Percentiles rank a stretch among this genome's conserved stretches.
Conservation (phyloP, 2,329 filamentous ascomycete species). For the Beauveria scarabaeidicola region DNA sequence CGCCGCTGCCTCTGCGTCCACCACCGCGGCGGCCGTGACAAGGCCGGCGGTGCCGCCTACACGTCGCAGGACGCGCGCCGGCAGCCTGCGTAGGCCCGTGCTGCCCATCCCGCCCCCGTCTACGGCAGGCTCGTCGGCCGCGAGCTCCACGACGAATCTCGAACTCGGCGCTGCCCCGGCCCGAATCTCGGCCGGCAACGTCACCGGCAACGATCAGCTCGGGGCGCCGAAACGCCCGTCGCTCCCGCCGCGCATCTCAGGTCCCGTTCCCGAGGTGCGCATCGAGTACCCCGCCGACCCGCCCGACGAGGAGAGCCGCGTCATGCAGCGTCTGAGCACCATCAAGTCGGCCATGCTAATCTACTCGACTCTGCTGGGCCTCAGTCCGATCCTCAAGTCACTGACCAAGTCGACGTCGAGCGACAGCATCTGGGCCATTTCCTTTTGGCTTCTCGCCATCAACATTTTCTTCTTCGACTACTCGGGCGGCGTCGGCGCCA, state of each 20-base stretch:
- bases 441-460: slow-evolving; percentile 83
- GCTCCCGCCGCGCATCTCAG: not conserved
- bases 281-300: slow-evolving; percentile 17
- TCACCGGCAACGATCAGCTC: not conserved
- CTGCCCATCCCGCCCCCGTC: slow-evolving; percentile 16
- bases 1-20: slow-evolving; percentile 14
- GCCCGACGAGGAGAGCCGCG: slow-evolving; percentile 31
- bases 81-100: slow-evolving; percentile 28
- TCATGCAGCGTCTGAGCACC: slow-evolving; percentile 58
- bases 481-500: slow-evolving; percentile 55
- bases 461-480: slow-evolving; percentile 99
- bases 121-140: slow-evolving; percentile 25
- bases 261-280: not conserved
- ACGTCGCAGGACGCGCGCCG: slow-evolving; percentile 26
- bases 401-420: slow-evolving; percentile 87
- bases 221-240: not conserved
- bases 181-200: not conserved
- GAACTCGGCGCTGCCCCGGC: slow-evolving; percentile 5
- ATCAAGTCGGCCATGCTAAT: slow-evolving; percentile 90
- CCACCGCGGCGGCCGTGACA: not conserved
- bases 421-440: slow-evolving; percentile 97
- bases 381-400: slow-evolving; percentile 93
- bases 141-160: slow-evolving; percentile 41
- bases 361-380: slow-evolving; percentile 81
- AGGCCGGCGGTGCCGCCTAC: slow-evolving; percentile 8